phyloP scores from a whole-genome alignment of 2,329 filamentous ascomycete genomes.

The Trichoderma sp. region DNA sequence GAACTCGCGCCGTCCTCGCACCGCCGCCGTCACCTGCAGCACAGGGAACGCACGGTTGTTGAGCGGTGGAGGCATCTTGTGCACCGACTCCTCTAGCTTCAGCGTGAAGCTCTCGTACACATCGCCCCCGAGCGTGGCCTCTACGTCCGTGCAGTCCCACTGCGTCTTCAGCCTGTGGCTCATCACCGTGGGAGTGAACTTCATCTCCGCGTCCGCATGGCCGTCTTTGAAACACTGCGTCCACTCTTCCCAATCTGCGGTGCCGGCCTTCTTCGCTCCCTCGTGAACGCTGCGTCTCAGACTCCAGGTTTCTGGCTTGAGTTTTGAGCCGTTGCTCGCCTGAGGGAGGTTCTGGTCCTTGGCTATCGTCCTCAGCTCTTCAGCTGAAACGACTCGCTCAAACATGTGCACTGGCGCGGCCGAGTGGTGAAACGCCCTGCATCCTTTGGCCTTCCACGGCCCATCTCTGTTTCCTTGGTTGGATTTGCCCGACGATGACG shows the following conservation, averaged over 20 bases:
- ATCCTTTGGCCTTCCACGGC: conserved; percentile 49
- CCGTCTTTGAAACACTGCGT: conserved; percentile 53
- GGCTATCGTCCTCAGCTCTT: conserved; percentile 41
- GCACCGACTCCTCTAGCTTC: conserved; percentile 61
- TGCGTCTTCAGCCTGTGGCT: conserved; percentile 36
- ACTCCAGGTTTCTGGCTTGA: conserved; percentile 56
- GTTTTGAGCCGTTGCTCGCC: conserved; percentile 21
- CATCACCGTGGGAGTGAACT: conserved; percentile 39
- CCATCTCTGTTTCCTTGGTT: neutral
- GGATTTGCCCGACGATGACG: conserved; percentile 12
- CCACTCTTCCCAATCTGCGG: conserved; percentile 64
- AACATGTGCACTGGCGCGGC: conserved; percentile 51
- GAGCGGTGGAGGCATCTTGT: conserved; percentile 58
- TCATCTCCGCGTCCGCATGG: conserved; percentile 40
- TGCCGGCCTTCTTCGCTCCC: conserved; percentile 47
- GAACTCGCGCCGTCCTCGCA: conserved; percentile 45
- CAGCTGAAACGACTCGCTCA: conserved; percentile 46
- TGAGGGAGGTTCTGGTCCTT: conserved; percentile 32
- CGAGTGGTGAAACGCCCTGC: conserved; percentile 49
- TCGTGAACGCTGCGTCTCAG: conserved; percentile 61
- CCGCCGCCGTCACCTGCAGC: conserved; percentile 56
- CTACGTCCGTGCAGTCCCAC: conserved; percentile 46
- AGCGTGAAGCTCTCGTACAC: conserved; percentile 49
- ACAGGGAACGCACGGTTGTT: conserved; percentile 64
- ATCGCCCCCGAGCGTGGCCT: conserved; percentile 36